A percentile compares a stretch with the other conserved stretches of the same genome.
Conservation (phyloP, 192 early-diverging fungal species). For the Entomortierella beljakovae region DNA sequence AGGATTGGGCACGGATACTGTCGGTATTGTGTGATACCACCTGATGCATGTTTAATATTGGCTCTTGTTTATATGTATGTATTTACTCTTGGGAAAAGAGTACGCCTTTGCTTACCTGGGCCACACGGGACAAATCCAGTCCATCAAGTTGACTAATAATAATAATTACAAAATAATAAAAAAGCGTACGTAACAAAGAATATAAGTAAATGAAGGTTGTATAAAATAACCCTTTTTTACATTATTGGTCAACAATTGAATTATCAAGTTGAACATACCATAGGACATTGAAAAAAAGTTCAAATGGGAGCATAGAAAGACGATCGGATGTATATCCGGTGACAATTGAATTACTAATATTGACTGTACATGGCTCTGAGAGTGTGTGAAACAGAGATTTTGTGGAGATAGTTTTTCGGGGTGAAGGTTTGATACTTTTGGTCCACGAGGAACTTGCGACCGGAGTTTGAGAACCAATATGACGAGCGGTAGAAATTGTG, state of each 20-base stretch:
- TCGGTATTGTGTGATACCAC: slow-evolving; percentile 2
- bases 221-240: too few relatives aligned
- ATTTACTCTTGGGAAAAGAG: background rate
- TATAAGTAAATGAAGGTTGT: too few relatives aligned
- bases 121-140: slow-evolving; percentile 37
- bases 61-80: too few relatives aligned
- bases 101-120: slow-evolving; percentile 30
- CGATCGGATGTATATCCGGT: background rate
- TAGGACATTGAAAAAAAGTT: slow-evolving; percentile 33
- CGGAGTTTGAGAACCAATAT: background rate
- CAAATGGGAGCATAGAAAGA: slow-evolving; percentile 30
- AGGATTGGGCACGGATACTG: background rate
- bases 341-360: background rate
- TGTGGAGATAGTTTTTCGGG: background rate
- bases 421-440: background rate
- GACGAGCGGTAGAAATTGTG: background rate
- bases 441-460: background rate
- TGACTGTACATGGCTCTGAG: background rate
- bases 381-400: background rate
- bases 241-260: too few relatives aligned
- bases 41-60: background rate
- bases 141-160: slow-evolving; percentile 29
- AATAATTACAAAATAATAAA: background rate
- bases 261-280: slow-evolving; percentile 22
- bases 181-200: slow-evolving; percentile 4